Base-by-base conservation (phyloP, 169 alveolate species). In the Cryptosporidium xiaoi region DNA sequence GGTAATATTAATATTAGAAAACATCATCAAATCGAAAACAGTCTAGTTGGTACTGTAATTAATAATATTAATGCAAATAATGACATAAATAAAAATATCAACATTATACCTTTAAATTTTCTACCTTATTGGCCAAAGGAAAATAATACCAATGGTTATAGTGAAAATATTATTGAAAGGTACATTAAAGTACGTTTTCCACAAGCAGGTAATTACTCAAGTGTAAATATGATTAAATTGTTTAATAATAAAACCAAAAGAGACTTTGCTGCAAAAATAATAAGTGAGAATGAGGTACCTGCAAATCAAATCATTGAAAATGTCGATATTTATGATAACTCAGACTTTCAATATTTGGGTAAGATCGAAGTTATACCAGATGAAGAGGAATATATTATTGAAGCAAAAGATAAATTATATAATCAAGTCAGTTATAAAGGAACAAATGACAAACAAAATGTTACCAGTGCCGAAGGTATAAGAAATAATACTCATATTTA, bases 181-280 rank as follows among this genome's bases (percentile, higher is more conserved):
- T 77, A 77, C 16, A 50, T 77, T 6, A 55, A 71, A 58, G 87
- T 77, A 7, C 71, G 64, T 46, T 77, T 77, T 53, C 87, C 87
- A 29, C 87, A 77, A 48, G 87, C 87, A 13, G 87, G 87, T 15
- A 40, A 62, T 18, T 36, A 56, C 18, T 58, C 87, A 33, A 77
- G 64, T 48, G 55, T 77, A 20, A 77, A 68, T 2, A 60, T 77
- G 71, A 50, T 77, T 20, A 31, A 77, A 29, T 66, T 60, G 24
- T 60, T 60, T 15, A 77, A 77, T 64, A 77, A 77, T 15, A 64
- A 77, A n/a, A 77, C 87, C 2, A 44, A 60, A 51, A 56, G 87
- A 1, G 64, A 62, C 29, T 77, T 77, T n/a, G 87, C 87, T 34
- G 87, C 87, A 62, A 77, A 77, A 60, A 44, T 77, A 27, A 77